phyloP scores from a whole-genome alignment of 2,329 filamentous ascomycete species.

The Akanthomyces muscarius region DNA sequence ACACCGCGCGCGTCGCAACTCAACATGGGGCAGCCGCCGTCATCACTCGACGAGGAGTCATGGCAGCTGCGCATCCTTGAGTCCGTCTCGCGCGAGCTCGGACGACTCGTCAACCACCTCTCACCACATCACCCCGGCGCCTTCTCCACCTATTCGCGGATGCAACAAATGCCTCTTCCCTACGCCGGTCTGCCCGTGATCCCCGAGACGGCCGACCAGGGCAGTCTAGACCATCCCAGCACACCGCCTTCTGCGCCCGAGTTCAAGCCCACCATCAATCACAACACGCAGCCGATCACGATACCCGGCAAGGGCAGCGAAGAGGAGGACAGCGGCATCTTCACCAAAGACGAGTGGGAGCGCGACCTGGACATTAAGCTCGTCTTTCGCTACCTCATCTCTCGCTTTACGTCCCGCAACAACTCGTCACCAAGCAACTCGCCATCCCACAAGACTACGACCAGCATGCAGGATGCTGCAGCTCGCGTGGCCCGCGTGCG shows the following conservation, averaged over 20 bases:
- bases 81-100: conserved; percentile 81
- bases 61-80: conserved; percentile 81
- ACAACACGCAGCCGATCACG: conserved; percentile 33
- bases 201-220: conserved; percentile 45
- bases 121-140: conserved; percentile 78
- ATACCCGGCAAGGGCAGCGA: conserved; percentile 29
- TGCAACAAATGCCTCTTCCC: conserved; percentile 62
- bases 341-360: conserved; percentile 85
- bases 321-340: conserved; percentile 32
- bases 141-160: conserved; percentile 73
- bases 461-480: conserved; percentile 59
- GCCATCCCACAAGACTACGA: conserved; percentile 39
- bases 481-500: conserved; percentile 79
- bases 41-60: conserved; percentile 35
- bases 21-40: conserved; percentile 29
- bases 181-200: conserved; percentile 74
- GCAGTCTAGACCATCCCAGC: conserved; percentile 16
- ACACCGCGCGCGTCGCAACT: conserved; percentile 43
- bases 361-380: conserved; percentile 85
- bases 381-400: conserved; percentile 82
- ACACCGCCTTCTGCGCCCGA: conserved; percentile 29
- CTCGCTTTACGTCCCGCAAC: conserved; percentile 60
- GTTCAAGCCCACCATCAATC: conserved; percentile 47
- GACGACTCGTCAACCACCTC: conserved; percentile 75
- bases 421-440: conserved; percentile 30